Conservation (phyloP, 192 early-diverging fungal genomes). For the Lobosporangium transversale region DNA sequence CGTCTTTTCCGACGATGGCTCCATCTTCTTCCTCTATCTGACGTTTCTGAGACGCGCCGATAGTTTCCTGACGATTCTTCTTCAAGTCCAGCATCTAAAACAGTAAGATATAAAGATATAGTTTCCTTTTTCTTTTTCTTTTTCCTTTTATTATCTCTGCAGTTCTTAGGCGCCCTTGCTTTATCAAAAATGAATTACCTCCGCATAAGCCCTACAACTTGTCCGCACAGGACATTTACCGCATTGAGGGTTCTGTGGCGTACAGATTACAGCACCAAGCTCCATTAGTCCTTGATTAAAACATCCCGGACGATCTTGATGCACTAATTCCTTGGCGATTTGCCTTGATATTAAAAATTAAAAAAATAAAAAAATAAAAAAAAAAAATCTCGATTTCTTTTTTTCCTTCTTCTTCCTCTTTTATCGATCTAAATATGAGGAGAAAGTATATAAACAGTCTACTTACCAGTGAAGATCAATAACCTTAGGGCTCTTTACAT, state of each 20-base stretch:
- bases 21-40: not conserved
- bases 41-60: slow-evolving; percentile 12
- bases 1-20: not conserved
- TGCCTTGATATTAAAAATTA: slow-evolving; percentile 47
- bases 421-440: not conserved
- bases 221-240: slow-evolving; percentile 66
- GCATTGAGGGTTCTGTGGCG: slow-evolving; percentile 72
- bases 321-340: slow-evolving; percentile 66
- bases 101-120: not conserved
- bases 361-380: not conserved
- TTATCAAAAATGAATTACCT: slow-evolving; percentile 51
- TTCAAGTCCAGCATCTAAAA: slow-evolving; percentile 15
- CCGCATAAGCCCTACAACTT: slow-evolving; percentile 68
- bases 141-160: not conserved
- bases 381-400: too few relatives aligned
- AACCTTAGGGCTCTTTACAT: slow-evolving; percentile 67
- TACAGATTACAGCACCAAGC: slow-evolving; percentile 78
- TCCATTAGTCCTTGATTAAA: slow-evolving; percentile 89
- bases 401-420: too few relatives aligned
- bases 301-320: slow-evolving; percentile 68
- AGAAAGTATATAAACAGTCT: not conserved
- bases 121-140: not conserved
- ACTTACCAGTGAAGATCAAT: slow-evolving; percentile 70
- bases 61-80: not conserved
- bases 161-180: not conserved